Percentiles rank a stretch among this genome's conserved stretches.
Evolutionary conservation across 306 rosid genomes (phyloP).

Genomic region (Ceratonia siliqua): DNA sequence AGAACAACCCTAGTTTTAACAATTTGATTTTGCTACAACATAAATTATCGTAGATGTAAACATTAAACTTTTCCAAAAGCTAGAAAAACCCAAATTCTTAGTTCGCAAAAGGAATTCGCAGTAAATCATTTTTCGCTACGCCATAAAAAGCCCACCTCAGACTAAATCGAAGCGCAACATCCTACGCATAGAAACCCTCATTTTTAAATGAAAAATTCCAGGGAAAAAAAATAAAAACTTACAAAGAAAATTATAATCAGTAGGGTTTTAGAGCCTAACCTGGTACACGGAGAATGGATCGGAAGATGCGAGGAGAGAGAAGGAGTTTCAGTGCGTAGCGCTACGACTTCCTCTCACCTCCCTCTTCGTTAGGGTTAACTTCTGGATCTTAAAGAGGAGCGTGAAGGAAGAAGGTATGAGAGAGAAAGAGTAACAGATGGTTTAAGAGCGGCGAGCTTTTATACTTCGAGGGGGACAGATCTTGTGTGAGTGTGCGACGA

Average conservation of each 20-base stretch:
- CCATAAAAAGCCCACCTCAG: neutral
- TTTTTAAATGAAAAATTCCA: neutral
- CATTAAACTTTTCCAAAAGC: neutral
- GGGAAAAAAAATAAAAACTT: neutral
- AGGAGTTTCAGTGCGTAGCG: conserved; percentile 3
- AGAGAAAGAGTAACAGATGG: neutral
- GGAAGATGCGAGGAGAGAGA: conserved; percentile 33
- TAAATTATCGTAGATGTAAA: neutral
- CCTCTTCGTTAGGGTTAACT: conserved; percentile 53
- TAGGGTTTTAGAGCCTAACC: conserved; percentile 36
- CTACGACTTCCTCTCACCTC: conserved; percentile 45
- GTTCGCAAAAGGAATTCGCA: neutral
- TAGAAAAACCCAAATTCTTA: neutral
- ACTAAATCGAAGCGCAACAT: neutral
- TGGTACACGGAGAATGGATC: conserved; percentile 36
- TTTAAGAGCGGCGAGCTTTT: neutral
- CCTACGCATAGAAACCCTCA: neutral
- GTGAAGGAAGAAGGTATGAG: conserved; percentile 31
- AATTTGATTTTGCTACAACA: neutral
- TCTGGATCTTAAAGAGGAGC: conserved; percentile 51
- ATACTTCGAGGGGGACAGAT: neutral
- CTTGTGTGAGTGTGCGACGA: neutral
- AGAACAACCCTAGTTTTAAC: too few relatives aligned
- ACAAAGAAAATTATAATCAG: neutral
- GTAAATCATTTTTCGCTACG: neutral